Conservation (phyloP, 2,329 filamentous ascomycete genomes). For the Pseudocercospora vitis region DNA sequence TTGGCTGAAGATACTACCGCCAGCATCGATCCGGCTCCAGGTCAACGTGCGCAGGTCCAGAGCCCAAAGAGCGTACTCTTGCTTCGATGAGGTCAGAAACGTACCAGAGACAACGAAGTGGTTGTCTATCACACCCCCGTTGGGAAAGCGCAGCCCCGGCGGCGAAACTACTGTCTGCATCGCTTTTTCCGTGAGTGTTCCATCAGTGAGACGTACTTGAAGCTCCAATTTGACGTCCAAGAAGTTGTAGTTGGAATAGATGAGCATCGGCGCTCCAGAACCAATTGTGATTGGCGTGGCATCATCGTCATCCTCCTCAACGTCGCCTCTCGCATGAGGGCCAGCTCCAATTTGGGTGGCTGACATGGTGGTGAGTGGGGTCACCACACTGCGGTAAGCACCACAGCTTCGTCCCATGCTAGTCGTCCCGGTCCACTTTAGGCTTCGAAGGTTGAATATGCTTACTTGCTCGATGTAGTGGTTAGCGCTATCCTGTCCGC, state of each 20-base stretch:
- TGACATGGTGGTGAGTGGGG: conserved; percentile 69
- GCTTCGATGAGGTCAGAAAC: conserved; percentile 94
- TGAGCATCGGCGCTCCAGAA: conserved; percentile 72
- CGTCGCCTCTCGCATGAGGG: conserved; percentile 44
- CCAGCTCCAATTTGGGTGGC: conserved; percentile 66
- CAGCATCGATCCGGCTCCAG: conserved; percentile 95
- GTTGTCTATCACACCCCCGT: conserved; percentile 90
- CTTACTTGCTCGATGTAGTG: conserved; percentile 99
- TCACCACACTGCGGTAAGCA: conserved; percentile 92
- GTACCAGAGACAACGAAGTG: conserved; percentile 98
- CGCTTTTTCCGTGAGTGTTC: conserved; percentile 77
- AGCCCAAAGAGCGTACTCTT: conserved; percentile 97
- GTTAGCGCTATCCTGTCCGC: conserved; percentile 94
- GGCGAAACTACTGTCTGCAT: conserved; percentile 88
- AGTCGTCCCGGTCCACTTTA: conserved; percentile 93
- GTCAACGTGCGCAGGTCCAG: conserved; percentile 82
- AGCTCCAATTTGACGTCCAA: conserved; percentile 94
- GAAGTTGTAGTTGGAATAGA: conserved; percentile 99
- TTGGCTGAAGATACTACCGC: conserved; percentile 89
- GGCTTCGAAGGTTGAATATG: conserved; percentile 90
- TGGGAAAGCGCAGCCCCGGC: conserved; percentile 90
- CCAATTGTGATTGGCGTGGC: conserved; percentile 37
- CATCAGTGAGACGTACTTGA: conserved; percentile 82
- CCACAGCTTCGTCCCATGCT: conserved; percentile 88
- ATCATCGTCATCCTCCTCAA: conserved; percentile 43